phyloP scores from a whole-genome alignment of 495 filamentous ascomycete genomes.

The Alectoria sarmentosa region DNA sequence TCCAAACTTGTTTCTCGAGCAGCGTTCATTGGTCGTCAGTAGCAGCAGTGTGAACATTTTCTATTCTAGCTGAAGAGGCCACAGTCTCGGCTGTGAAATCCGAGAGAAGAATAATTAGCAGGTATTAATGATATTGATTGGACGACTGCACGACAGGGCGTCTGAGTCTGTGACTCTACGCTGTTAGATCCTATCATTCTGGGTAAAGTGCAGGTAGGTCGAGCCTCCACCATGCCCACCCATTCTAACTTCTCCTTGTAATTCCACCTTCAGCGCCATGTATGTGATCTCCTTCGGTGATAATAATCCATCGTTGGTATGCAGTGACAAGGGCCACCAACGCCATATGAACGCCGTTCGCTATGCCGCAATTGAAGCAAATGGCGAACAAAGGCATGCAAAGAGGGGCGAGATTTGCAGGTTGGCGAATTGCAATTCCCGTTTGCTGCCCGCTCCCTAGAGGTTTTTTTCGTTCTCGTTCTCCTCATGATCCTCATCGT shows the following conservation, averaged over 20 bases:
- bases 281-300: not conserved
- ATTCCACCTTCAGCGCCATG: not conserved
- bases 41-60: not conserved
- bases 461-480: not conserved
- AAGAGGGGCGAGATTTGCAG: not conserved
- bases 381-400: not conserved
- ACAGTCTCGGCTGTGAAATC: not conserved
- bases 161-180: not conserved
- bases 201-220: not conserved
- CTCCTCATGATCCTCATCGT: conserved; percentile 15
- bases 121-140: not conserved
- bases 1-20: not conserved
- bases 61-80: not conserved
- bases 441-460: not conserved
- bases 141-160: not conserved
- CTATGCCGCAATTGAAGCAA: conserved; percentile 5
- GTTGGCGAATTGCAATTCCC: not conserved
- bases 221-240: not conserved
- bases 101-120: not conserved
- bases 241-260: not conserved
- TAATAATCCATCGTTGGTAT: not conserved
- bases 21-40: not conserved
- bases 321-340: not conserved
- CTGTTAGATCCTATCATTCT: not conserved
- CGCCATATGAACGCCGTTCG: conserved; percentile 14